These are phyloP conservation scores for Alternaria incomplexa DNA, from an alignment of 2,329 filamentous ascomycete genomes.

Conservation along the genomic window DNA sequence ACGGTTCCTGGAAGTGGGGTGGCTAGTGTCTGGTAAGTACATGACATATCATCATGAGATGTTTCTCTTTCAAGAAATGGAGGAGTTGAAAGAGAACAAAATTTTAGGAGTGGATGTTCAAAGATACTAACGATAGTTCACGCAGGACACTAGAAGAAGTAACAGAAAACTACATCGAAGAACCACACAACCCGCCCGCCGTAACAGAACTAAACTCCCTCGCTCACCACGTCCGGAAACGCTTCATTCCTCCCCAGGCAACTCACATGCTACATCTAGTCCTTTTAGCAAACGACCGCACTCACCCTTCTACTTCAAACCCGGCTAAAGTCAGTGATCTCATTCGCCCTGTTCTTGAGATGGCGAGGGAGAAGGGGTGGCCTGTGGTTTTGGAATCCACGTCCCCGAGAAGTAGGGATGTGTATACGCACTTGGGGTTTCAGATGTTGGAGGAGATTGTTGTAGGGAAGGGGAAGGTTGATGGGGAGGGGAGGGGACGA, in stretches of 20 bases:
- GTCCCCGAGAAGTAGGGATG: not conserved
- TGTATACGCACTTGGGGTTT: slow-evolving; percentile 8
- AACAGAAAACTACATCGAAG: not conserved
- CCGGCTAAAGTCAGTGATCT: slow-evolving; percentile 5
- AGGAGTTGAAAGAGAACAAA: not conserved
- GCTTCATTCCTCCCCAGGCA: not conserved
- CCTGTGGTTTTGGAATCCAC: slow-evolving; percentile 10
- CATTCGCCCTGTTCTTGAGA: slow-evolving; percentile 6
- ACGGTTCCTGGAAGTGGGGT: slow-evolving; percentile 7
- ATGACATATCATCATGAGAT: not conserved
- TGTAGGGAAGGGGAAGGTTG: slow-evolving; percentile 1
- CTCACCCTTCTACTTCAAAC: not conserved
- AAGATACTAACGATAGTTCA: not conserved
- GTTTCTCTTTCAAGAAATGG: not conserved
- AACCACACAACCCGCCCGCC: not conserved
- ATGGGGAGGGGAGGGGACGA: not conserved
- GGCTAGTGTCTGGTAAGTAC: slow-evolving; percentile 10
- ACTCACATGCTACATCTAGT: slow-evolving; percentile 5
- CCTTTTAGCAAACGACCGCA: slow-evolving; percentile 8
- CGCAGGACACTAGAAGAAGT: not conserved
- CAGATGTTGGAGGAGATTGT: slow-evolving; percentile 1
- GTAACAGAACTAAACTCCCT: slow-evolving; percentile 1
- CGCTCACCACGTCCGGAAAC: not conserved
- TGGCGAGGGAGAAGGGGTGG: slow-evolving; percentile 11
- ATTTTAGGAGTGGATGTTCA: not conserved